Base-by-base conservation (phyloP, 805 yeast species). In the Metschnikowia santaceciliae region DNA sequence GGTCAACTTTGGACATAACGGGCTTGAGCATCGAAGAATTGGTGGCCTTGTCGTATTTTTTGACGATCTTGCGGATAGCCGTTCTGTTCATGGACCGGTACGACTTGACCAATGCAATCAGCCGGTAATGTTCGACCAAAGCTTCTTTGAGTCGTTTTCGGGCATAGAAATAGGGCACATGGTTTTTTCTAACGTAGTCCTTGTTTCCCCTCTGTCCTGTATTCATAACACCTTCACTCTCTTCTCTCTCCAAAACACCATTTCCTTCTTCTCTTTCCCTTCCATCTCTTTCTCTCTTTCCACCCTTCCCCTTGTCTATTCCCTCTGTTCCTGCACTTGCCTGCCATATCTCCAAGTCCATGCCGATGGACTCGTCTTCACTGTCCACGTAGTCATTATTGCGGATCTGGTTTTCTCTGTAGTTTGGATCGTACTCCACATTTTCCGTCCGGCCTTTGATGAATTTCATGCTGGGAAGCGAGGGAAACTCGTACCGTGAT, bases 21-120 rank as follows among this genome's bases (percentile, higher is more conserved):
- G 64, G 54, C 0, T 70, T 65, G 11, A 81, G 71, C 3, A 77
- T 57, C 1, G 71, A 58, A 8, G 80, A 71, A 11, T 71, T 63
- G 2, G 84, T 76, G 4, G 84, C 76, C 61, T 94, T 94, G 68
- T 94, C 99, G 64, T 82, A 91, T 66, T 94, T 94, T 63, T 94
- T 94, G 52, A 90, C 76, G 61, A 94, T 83, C 61, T 94, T 94
- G 47, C 96, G 79, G 61, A 91, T 82, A 0, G 95, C 99, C 0
- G 96, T 90, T 32, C 90, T 76, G 67, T 94, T 94, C 58, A 91
- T 67, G 44, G 84, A 74, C 56, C 88, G 76, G 65, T 83, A 94
- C 0, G 88, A 84, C 55, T 80, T 80, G 46, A 88, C 68, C 34
- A 88, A 74, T 52, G 87, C 88, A 54, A 90, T 70, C 7, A 87